These are phyloP conservation scores for Aspergillus bridgeri DNA, from an alignment of 495 filamentous ascomycete genomes.

Conservation along the genomic window DNA sequence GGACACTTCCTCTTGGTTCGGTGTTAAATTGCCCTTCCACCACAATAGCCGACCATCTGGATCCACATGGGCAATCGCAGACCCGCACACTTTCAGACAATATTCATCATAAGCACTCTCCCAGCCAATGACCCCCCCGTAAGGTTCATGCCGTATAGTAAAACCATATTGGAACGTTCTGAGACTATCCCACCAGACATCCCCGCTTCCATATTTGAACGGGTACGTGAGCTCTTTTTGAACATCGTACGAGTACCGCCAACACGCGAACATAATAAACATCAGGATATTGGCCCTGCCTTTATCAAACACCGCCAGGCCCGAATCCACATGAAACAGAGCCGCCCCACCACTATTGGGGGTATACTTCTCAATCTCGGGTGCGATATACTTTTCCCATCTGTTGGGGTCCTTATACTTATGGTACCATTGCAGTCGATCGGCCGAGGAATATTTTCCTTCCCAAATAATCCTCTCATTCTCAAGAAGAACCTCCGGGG, in stretches of 20 bases:
- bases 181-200: constrained; percentile 11
- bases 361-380: too few species aligned
- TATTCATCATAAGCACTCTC: background rate
- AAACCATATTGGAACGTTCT: constrained; percentile 5
- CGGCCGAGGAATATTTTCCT: constrained; percentile 1
- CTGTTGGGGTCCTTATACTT: background rate
- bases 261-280: constrained; percentile 4
- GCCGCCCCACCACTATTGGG: background rate
- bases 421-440: constrained; percentile 8
- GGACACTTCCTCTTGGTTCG: constrained; percentile 11
- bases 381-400: constrained; percentile 3
- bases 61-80: constrained; percentile 12
- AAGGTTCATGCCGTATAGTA: constrained; percentile 5
- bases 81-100: constrained; percentile 4
- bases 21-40: constrained; percentile 11
- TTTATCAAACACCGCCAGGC: constrained; percentile 8
- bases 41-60: constrained; percentile 6
- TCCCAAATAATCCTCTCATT: too few species aligned
- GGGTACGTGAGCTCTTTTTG: constrained; percentile 9
- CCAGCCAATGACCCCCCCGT: constrained; percentile 11
- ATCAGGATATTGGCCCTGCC: background rate
- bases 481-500: constrained; percentile 7
- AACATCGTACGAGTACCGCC: constrained; percentile 10
- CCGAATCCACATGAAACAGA: constrained; percentile 9
- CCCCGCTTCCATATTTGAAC: constrained; percentile 9